phyloP scores from a whole-genome alignment of 2,329 filamentous ascomycete genomes.

The Arthrinium puccinioides region DNA sequence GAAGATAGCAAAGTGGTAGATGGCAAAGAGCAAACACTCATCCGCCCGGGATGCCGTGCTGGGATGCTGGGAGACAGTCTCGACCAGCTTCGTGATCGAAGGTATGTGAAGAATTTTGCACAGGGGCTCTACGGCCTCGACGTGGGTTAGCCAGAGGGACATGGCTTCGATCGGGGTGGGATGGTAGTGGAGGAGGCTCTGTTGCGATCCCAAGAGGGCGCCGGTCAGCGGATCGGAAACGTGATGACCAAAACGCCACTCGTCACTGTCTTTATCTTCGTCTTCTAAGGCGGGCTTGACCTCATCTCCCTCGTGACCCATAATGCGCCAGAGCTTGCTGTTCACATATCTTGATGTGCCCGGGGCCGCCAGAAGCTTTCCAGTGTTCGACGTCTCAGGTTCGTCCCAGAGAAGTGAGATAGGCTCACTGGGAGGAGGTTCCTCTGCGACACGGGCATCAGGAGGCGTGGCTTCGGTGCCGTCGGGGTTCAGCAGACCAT shows the following conservation, averaged over 20 bases:
- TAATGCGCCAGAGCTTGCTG: constrained; percentile 20
- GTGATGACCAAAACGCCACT: neutral
- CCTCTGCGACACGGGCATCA: neutral
- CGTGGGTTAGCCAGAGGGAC: constrained; percentile 15
- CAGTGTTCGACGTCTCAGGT: constrained; percentile 1
- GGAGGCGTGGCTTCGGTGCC: neutral
- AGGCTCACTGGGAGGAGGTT: no score
- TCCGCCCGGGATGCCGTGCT: constrained; percentile 16
- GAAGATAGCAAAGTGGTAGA: constrained; percentile 31
- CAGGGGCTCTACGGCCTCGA: constrained; percentile 17
- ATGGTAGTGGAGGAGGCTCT: constrained; percentile 11
- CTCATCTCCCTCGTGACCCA: constrained; percentile 17
- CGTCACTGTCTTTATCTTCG: constrained; percentile 10
- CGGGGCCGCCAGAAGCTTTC: constrained; percentile 14
- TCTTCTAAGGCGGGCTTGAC: constrained; percentile 13
- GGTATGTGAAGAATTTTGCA: constrained; percentile 19
- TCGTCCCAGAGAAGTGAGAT: neutral
- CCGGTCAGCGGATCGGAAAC: constrained; percentile 4
- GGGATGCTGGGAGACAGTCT: constrained; percentile 9
- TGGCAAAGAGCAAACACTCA: constrained; percentile 34
- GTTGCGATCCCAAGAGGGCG: constrained; percentile 7
- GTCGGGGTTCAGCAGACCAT: constrained; percentile 21
- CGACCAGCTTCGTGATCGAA: constrained; percentile 12
- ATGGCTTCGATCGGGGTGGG: constrained; percentile 13
- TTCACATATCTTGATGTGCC: constrained; percentile 35